A percentile compares a stretch with the other conserved stretches of the same genome.
Conservation (phyloP, 2,329 filamentous ascomycete species). For the Didymella segeticola region DNA sequence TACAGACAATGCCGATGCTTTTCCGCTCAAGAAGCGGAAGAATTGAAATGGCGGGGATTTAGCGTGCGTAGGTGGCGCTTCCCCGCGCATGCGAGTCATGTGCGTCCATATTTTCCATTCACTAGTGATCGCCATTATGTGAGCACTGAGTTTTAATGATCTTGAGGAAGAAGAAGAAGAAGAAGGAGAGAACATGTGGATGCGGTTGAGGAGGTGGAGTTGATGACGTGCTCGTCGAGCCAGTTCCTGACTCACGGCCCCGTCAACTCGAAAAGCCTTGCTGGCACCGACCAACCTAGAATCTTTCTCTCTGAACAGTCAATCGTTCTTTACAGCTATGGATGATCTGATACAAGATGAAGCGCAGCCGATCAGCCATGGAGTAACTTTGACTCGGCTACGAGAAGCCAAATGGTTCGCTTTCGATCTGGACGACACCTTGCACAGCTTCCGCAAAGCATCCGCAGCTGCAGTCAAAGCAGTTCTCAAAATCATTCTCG, state of each 20-base stretch:
- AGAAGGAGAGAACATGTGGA: neutral
- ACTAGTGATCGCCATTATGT: neutral
- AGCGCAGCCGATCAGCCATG: too few species aligned
- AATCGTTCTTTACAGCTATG: too few species aligned
- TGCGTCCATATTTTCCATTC: neutral
- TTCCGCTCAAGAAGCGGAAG: constrained; percentile 3
- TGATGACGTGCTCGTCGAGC: neutral
- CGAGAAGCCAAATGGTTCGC: constrained; percentile 48
- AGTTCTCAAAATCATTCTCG: constrained; percentile 43
- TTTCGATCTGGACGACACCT: constrained; percentile 59
- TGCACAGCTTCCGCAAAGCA: constrained; percentile 56
- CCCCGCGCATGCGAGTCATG: constrained; percentile 11
- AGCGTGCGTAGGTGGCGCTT: constrained; percentile 10
- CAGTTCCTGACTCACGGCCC: neutral
- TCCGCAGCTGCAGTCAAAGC: constrained; percentile 46
- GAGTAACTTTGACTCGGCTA: neutral
- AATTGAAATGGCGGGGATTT: constrained; percentile 1
- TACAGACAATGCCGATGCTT: constrained; percentile 5
- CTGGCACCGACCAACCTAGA: too few species aligned
- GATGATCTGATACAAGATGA: too few species aligned
- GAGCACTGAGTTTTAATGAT: neutral
- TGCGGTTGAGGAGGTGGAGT: neutral
- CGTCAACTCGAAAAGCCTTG: too few species aligned
- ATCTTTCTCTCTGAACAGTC: too few species aligned
- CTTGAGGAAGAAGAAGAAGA: neutral